Percentiles rank a stretch among this genome's conserved stretches.
Evolutionary conservation across 768 basidiomycete genomes (phyloP).

Genomic region (Coprinopsis strossmayeri): DNA sequence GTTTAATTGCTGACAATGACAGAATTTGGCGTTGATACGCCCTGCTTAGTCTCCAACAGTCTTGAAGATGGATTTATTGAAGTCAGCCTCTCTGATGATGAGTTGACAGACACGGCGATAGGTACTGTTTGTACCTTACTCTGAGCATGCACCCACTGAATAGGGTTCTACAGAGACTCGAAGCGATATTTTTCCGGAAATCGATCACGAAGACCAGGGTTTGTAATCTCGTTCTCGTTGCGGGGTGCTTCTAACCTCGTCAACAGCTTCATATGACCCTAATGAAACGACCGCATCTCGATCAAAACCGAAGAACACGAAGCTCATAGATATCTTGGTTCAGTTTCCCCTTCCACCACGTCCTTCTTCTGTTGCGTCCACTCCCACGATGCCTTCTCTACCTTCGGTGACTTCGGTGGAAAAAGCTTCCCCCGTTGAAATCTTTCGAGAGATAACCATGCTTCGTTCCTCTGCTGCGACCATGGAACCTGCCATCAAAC

Average conservation of each 20-base stretch:
- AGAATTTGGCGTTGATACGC: no score
- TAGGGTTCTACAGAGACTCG: no score
- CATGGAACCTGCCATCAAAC: background rate
- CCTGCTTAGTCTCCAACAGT: background rate
- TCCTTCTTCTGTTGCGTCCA: background rate
- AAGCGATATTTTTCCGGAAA: background rate
- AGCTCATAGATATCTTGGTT: slow-evolving; percentile 5
- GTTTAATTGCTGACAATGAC: no score
- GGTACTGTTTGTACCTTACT: no score
- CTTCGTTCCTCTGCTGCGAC: background rate
- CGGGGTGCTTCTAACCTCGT: background rate
- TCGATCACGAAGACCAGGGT: background rate
- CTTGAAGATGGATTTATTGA: background rate
- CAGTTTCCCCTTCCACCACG: slow-evolving; percentile 8
- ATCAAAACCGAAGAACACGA: background rate
- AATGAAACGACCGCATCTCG: background rate
- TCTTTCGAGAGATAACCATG: background rate
- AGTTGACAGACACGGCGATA: background rate
- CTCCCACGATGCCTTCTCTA: background rate
- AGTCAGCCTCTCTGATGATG: slow-evolving; percentile 4
- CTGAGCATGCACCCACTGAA: no score
- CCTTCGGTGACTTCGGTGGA: no score
- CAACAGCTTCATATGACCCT: background rate
- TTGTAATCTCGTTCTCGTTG: background rate
- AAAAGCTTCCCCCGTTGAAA: no score